Evolutionary conservation across 23 red algal species (phyloP).

Genomic region (Gracilaria gracilis): DNA sequence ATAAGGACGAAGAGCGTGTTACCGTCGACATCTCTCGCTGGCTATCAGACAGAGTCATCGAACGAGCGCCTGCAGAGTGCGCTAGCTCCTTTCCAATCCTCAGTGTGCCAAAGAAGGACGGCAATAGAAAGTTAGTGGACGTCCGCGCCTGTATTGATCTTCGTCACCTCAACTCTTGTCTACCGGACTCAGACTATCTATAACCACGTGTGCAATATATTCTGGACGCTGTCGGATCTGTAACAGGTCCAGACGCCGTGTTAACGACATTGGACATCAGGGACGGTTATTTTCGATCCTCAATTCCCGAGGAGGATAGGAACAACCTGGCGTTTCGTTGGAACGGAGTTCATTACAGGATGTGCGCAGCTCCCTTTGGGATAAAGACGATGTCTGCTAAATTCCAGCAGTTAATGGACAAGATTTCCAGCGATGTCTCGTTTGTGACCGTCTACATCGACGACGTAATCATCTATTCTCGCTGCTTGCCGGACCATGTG

Average conservation of each 20-base stretch:
- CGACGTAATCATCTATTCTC: background rate
- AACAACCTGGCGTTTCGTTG: slow-evolving; percentile 8
- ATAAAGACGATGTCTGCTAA: slow-evolving; percentile 24
- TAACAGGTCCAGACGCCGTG: background rate
- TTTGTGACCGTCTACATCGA: slow-evolving; percentile 5
- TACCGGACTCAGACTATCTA: slow-evolving; percentile 19
- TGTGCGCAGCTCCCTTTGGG: slow-evolving; percentile 10
- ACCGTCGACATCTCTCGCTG: background rate
- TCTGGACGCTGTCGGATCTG: slow-evolving; percentile 4
- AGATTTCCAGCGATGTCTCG: background rate
- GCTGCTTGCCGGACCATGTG: background rate
- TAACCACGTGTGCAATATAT: slow-evolving; percentile 1
- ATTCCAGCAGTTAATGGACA: slow-evolving; percentile 13
- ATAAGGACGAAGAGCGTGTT: background rate
- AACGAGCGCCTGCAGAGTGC: background rate
- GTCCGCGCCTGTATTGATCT: slow-evolving; percentile 3
- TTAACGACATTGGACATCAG: slow-evolving; percentile 24
- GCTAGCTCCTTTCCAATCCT: slow-evolving; percentile 3
- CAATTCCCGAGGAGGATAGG: slow-evolving; percentile 19
- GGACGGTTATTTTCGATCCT: slow-evolving; percentile 7
- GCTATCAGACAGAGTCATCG: background rate
- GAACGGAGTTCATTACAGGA: background rate
- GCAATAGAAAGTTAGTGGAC: background rate
- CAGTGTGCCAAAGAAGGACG: slow-evolving; percentile 20
- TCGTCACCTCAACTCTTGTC: background rate